Evolutionary conservation across 805 yeast genomes (phyloP).

Genomic region (Starmerella gropengiesseri): DNA sequence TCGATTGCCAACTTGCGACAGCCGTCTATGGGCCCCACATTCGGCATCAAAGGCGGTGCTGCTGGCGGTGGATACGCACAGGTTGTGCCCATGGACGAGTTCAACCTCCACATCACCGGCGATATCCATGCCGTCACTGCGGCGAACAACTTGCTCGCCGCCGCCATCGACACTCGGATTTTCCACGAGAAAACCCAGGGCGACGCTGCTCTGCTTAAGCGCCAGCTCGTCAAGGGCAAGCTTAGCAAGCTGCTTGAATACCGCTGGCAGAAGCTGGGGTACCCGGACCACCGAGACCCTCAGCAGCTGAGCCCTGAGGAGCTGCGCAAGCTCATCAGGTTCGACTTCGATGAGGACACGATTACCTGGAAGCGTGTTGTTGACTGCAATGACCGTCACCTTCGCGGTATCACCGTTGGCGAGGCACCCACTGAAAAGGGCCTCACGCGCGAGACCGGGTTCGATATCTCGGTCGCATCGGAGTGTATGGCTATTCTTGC

Average conservation of each 20-base stretch:
- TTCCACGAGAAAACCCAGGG: conserved; percentile 87
- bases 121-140: conserved; percentile 94
- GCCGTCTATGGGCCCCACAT: conserved; percentile 98
- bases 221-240: conserved; percentile 69
- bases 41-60: conserved; percentile 98
- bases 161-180: conserved; percentile 94
- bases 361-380: conserved; percentile 89
- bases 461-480: conserved; percentile 92
- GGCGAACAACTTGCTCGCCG: conserved; percentile 87
- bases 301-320: conserved; percentile 70
- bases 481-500: conserved; percentile 96
- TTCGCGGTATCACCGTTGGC: conserved; percentile 82
- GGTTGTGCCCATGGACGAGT: conserved; percentile 98
- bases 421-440: conserved; percentile 91
- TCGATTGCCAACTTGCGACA: conserved; percentile 93
- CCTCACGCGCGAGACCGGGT: conserved; percentile 73
- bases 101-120: conserved; percentile 94
- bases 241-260: conserved; percentile 49
- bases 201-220: conserved; percentile 56
- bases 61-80: conserved; percentile 99
- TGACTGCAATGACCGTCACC: conserved; percentile 86
- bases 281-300: conserved; percentile 57
- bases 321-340: conserved; percentile 58
- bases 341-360: conserved; percentile 80
- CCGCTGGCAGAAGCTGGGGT: conserved; percentile 69